Evolutionary conservation across 78 protist genomes (phyloP), one percentile per base, ranked within the genome.

Genomic region (Chrysochromulina tobinii): DNA sequence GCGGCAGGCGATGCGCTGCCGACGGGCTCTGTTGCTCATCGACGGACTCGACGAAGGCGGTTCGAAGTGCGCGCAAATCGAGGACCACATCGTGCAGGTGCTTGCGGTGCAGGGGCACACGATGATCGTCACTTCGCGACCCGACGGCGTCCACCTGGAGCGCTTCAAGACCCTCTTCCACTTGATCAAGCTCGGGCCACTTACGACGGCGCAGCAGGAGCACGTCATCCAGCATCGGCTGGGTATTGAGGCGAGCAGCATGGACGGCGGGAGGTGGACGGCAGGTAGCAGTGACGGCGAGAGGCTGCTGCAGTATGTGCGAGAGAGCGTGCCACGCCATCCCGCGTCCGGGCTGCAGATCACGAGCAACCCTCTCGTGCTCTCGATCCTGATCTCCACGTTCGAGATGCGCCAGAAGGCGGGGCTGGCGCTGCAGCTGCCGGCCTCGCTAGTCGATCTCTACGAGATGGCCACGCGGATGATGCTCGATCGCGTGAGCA

Each of bases 21-120:
- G 79, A 11, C 79, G 79, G 14, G 79, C 79, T 12, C 54, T 69
- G 51, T 3, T 69, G 51, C 79, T 69, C 12, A 3, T 69, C 14
- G 79, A 69, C 79, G 79, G 79, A 14, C 79, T 69, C 79, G 79
- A 69, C 79, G 79, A 69, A 14, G 27, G 79, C 79, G 79, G 79
- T 51, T 8, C 14, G 27, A 27, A 3, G 11, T 51, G 79, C 14
- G 79, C 21, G 51, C 79, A 27, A 18, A 27, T 69, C 27, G 79
- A n/a, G 51, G 11, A 18, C 23, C 79, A 69, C 79, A 14, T 69
- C 50, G 12, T 1, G 51, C 15, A 27, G 27, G 51, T 27, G 2
- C 79, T 69, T 51, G 79, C 51, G 0, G 51, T 51, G 51, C 79
- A 69, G 79, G 79, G 79, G 7, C 79, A 69, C 79, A 14, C 27